Base-by-base conservation (phyloP, 2,329 filamentous ascomycete species). In the Xylariaceae sp. region DNA sequence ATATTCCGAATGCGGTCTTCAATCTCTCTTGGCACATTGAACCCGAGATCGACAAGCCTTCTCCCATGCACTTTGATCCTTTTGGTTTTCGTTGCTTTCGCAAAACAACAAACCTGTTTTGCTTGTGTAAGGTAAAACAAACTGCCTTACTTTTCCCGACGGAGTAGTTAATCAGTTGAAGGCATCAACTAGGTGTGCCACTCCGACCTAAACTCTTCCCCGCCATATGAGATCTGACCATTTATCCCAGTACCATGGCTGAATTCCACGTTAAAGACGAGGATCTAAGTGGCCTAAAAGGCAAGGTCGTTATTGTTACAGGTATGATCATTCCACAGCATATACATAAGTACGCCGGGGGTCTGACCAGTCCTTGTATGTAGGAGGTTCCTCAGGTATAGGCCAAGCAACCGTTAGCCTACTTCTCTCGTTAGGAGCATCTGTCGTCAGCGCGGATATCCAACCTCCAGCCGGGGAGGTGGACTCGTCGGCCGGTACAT, bases 331-430 rank as follows among this genome's bases (percentile, higher is more conserved):
- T 37, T 4, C 32, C 14, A 12, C 9, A 37, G 32, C 3, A 37
- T 29, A 37, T 37, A 19, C 50, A n/a, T 49, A 23, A 40, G 20
- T 26, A n/a, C 40, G 32, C 4, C 32, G 14, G 3, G 14, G 32
- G 3, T 37, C 32, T 44, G 48, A 7, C 5, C 19, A 40, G 45
- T 14, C 16, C 16, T 52, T 37, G 9, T 10, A 37, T 37, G 9
- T 37, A 79, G 83, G 84, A 47, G 81, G 81, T 53, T 82, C 81
- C 0, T 84, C 82, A 2, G 85, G 85, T 16, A 87, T 87, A 50
- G 84, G 84, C 29, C 76, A 85, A 14, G 81, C 81, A 51, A 85
- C 84, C 1, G 75, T 79, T 7, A 68, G 78, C 7, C 71, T 81
- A 2, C 76, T 86, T 14, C 72, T 86, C 7, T 71, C 76, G 0